Evolutionary conservation across 192 early-diverging fungal genomes (phyloP).

Genomic region (Rhizophagus clarus): DNA sequence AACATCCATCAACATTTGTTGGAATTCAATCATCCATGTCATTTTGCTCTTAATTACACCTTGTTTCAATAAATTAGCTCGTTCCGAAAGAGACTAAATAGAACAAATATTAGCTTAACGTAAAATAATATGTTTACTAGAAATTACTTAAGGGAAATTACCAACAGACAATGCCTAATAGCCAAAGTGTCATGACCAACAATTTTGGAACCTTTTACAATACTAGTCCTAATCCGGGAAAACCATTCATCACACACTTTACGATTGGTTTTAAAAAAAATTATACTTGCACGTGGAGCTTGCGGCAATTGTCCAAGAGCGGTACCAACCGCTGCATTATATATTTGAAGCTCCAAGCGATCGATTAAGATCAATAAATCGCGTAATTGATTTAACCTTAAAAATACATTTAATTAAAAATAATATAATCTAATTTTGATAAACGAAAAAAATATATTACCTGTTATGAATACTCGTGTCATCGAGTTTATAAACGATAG

Average conservation of each 20-base stretch:
- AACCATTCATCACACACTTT: constrained; percentile 83
- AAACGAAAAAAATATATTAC: not conserved
- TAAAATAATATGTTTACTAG: not conserved
- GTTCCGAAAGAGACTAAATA: constrained; percentile 36
- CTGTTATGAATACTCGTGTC: not conserved
- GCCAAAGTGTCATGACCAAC: constrained; percentile 45
- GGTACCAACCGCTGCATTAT: constrained; percentile 63
- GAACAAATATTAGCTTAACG: not conserved
- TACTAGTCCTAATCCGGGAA: constrained; percentile 51
- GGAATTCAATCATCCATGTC: constrained; percentile 43
- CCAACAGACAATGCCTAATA: constrained; percentile 42
- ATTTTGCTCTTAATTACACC: constrained; percentile 38
- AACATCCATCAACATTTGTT: constrained; percentile 39
- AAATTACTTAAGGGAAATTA: constrained; percentile 24
- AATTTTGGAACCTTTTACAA: constrained; percentile 56
- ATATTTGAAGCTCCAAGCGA: constrained; percentile 73
- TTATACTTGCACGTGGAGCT: constrained; percentile 62
- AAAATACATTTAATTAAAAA: constrained; percentile 6
- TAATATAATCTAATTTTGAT: not conserved
- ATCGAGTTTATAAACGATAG: not conserved
- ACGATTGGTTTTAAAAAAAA: constrained; percentile 75
- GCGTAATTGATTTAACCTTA: constrained; percentile 33
- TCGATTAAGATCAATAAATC: constrained; percentile 65
- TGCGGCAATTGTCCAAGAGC: constrained; percentile 54
- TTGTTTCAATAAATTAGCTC: constrained; percentile 36